phyloP scores from a whole-genome alignment of 768 basidiomycete genomes.

The Stropharia rugosoannulata region DNA sequence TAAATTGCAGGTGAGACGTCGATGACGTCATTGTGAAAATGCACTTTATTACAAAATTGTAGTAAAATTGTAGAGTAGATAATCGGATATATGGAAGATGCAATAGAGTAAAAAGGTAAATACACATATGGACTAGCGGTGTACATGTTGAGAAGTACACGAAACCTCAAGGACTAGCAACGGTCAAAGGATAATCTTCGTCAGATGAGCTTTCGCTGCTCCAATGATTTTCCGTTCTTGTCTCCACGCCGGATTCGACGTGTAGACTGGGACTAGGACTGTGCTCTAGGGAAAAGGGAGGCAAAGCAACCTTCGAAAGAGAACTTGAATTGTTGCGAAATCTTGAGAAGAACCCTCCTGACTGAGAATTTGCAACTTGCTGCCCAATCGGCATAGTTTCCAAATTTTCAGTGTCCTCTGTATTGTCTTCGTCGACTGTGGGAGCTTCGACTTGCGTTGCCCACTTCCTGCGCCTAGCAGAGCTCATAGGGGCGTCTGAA shows the following conservation, averaged over 20 bases:
- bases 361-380: not conserved
- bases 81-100: not conserved
- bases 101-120: not conserved
- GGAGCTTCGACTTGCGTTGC: conserved; percentile 37
- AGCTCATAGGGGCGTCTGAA: conserved; percentile 33
- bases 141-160: not conserved
- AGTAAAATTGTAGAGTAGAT: not conserved
- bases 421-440: conserved; percentile 11
- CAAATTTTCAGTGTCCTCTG: conserved; percentile 2
- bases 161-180: not conserved
- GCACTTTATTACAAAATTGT: not conserved
- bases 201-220: conserved; percentile 65
- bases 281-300: conserved; percentile 33
- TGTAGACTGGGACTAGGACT: conserved; percentile 12
- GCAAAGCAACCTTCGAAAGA: conserved; percentile 37
- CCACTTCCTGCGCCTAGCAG: conserved; percentile 48
- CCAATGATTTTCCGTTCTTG: conserved; percentile 40
- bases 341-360: conserved; percentile 33
- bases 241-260: conserved; percentile 24
- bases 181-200: conserved; percentile 23
- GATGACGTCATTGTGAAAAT: too few species aligned
- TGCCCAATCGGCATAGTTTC: conserved; percentile 11
- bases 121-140: not conserved
- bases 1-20: not conserved
- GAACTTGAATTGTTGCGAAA: conserved; percentile 40